These are phyloP conservation scores for Nannizziopsis arthrosporioides DNA, from an alignment of 2,329 filamentous ascomycete species.

Conservation along the genomic window DNA sequence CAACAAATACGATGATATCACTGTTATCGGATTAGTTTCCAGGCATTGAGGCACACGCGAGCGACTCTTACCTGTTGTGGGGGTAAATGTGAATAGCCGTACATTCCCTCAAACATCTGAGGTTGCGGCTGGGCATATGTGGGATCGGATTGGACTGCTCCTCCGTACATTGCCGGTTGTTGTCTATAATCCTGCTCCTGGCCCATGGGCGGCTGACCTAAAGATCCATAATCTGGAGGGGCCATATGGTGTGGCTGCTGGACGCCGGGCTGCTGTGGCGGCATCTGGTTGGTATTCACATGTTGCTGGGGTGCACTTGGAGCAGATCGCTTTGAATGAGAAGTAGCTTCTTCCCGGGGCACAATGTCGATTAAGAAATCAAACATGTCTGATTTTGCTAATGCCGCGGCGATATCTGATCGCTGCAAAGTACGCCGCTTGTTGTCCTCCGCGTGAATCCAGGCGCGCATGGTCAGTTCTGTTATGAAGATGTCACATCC, in stretches of 20 bases:
- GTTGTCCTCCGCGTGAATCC: conserved; percentile 99
- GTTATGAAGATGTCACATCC: conserved; percentile 99
- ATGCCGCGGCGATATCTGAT: conserved; percentile 88
- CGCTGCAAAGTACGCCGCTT: conserved; percentile 90
- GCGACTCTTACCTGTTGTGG: conserved; percentile 59
- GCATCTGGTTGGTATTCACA: conserved; percentile 26
- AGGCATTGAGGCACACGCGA: neutral
- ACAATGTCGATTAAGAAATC: conserved; percentile 99
- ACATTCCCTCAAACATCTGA: conserved; percentile 79
- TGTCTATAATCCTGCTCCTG: conserved; percentile 69
- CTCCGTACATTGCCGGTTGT: conserved; percentile 66
- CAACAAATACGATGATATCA: neutral
- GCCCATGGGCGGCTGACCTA: conserved; percentile 52
- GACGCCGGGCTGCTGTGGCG: conserved; percentile 33
- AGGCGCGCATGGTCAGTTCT: conserved; percentile 96
- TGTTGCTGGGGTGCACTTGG: conserved; percentile 15
- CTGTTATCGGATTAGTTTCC: conserved; percentile 3
- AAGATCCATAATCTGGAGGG: conserved; percentile 47
- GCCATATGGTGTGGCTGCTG: conserved; percentile 46
- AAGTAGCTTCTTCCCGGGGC: conserved; percentile 80
- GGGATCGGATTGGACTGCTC: conserved; percentile 62
- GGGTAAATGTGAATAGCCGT: conserved; percentile 68
- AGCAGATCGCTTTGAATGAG: conserved; percentile 65
- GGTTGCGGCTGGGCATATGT: conserved; percentile 64
- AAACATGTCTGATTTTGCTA: conserved; percentile 99